These are phyloP conservation scores for Fusarium pilosicola DNA, from an alignment of 2,329 filamentous ascomycete genomes.

Conservation along the genomic window DNA sequence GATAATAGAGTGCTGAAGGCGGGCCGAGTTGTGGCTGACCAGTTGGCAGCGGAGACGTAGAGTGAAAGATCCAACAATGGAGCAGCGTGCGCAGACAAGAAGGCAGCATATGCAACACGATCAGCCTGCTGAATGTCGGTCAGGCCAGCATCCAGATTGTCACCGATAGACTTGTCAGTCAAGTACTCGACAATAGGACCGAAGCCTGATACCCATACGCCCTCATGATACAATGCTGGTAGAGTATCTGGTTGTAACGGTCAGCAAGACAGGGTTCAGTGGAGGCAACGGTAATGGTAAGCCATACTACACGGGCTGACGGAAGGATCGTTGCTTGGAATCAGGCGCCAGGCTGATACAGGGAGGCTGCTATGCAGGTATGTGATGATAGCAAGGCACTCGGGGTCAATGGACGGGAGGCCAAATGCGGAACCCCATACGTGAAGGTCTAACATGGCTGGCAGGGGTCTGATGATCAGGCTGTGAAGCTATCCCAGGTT, in stretches of 20 bases:
- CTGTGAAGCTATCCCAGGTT: slow-evolving; percentile 19
- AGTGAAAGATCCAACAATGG: slow-evolving; percentile 86
- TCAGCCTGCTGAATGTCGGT: slow-evolving; percentile 57
- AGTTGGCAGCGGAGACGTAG: slow-evolving; percentile 92
- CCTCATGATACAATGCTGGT: slow-evolving; percentile 63
- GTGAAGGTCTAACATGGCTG: slow-evolving; percentile 71
- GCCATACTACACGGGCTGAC: slow-evolving; percentile 75
- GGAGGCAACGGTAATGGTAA: slow-evolving; percentile 5
- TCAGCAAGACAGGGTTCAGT: slow-evolving; percentile 37
- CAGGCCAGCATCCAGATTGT: slow-evolving; percentile 54
- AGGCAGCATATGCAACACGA: slow-evolving; percentile 67
- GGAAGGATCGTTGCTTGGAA: slow-evolving; percentile 78
- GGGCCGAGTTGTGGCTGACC: slow-evolving; percentile 78
- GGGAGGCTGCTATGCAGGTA: slow-evolving; percentile 75
- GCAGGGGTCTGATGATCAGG: slow-evolving; percentile 5
- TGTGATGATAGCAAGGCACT: slow-evolving; percentile 85
- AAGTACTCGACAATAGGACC: slow-evolving; percentile 69
- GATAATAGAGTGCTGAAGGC: slow-evolving; percentile 82
- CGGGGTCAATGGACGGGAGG: slow-evolving; percentile 88
- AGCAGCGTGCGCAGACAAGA: slow-evolving; percentile 78
- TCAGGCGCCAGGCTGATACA: slow-evolving; percentile 71
- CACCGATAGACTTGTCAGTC: slow-evolving; percentile 48
- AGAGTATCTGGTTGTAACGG: slow-evolving; percentile 58
- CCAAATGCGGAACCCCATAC: slow-evolving; percentile 91
- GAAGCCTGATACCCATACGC: slow-evolving; percentile 69